Percentiles rank a stretch among this genome's conserved stretches.
Conservation (phyloP, 2,329 filamentous ascomycete genomes). For the Fusarium sp. region DNA sequence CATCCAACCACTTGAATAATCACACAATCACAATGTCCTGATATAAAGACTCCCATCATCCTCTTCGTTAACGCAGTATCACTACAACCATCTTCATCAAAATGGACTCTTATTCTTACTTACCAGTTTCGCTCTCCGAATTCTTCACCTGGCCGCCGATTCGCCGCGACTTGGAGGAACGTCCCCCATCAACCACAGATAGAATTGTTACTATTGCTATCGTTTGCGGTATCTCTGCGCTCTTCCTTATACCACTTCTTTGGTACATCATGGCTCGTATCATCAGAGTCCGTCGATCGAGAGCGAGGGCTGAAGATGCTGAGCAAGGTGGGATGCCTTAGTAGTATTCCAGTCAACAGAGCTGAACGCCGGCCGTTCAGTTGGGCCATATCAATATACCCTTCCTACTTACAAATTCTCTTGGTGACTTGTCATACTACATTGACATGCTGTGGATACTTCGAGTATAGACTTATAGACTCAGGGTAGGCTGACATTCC, state of each 20-base stretch:
- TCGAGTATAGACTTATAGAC: no score
- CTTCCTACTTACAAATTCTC: no score
- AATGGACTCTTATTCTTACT: neutral
- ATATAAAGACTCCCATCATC: no score
- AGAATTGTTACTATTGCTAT: constrained; percentile 8
- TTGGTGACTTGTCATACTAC: no score
- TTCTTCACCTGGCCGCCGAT: constrained; percentile 17
- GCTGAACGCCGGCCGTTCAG: no score
- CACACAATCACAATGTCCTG: no score
- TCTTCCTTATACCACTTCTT: constrained; percentile 18
- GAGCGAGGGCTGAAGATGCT: neutral
- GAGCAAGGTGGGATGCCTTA: constrained; percentile 4
- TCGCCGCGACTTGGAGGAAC: constrained; percentile 7
- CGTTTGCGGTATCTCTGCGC: constrained; percentile 12
- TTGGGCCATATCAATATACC: no score
- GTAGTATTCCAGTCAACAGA: neutral
- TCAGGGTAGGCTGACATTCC: no score
- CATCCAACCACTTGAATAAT: no score
- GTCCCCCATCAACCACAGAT: neutral
- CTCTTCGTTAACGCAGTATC: no score
- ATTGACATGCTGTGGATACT: no score
- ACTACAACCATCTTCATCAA: neutral
- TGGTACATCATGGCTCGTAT: constrained; percentile 4
- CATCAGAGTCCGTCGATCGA: neutral
- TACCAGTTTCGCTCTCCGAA: constrained; percentile 4